Conservation (phyloP, 148 eudicot species). For the Heliamphora exappendiculata region DNA sequence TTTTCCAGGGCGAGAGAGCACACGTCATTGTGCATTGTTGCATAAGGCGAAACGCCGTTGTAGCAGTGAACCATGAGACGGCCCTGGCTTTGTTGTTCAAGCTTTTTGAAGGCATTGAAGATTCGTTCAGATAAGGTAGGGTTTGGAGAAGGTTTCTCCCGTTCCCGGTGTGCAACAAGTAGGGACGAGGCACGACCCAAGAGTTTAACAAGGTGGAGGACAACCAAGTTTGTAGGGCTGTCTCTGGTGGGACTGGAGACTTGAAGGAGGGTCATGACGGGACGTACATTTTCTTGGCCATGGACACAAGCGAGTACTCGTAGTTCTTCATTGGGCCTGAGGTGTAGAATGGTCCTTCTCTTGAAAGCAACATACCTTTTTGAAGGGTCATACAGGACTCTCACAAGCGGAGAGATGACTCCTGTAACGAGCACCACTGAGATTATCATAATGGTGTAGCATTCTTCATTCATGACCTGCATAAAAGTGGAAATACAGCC, state of each 20-base stretch:
- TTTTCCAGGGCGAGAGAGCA: conserved; percentile 58
- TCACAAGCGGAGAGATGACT: conserved; percentile 24
- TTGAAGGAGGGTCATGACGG: conserved; percentile 37
- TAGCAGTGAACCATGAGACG: conserved; percentile 28
- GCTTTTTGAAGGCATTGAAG: conserved; percentile 39
- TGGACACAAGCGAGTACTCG: conserved; percentile 50
- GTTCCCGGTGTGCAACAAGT: conserved; percentile 35
- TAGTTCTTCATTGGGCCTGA: conserved; percentile 38
- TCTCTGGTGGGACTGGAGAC: conserved; percentile 34
- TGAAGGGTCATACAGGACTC: conserved; percentile 48
- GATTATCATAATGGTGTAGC: conserved; percentile 36
- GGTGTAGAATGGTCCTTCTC: conserved; percentile 32
- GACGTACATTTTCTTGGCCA: conserved; percentile 31
- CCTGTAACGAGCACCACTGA: conserved; percentile 36
- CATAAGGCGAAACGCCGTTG: conserved; percentile 48
- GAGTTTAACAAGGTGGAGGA: conserved; percentile 53
- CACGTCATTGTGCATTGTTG: conserved; percentile 60
- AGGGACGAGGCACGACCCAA: conserved; percentile 49
- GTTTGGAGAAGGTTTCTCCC: conserved; percentile 25
- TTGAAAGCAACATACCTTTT: conserved; percentile 36
- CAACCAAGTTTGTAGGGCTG: conserved; percentile 25
- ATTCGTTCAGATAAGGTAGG: conserved; percentile 41
- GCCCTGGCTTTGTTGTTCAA: conserved; percentile 30
- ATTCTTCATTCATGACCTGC: conserved; percentile 43
- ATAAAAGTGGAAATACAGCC: background rate